Conservation (phyloP, 2,329 filamentous ascomycete species). For the Graphilbum fragrans region DNA sequence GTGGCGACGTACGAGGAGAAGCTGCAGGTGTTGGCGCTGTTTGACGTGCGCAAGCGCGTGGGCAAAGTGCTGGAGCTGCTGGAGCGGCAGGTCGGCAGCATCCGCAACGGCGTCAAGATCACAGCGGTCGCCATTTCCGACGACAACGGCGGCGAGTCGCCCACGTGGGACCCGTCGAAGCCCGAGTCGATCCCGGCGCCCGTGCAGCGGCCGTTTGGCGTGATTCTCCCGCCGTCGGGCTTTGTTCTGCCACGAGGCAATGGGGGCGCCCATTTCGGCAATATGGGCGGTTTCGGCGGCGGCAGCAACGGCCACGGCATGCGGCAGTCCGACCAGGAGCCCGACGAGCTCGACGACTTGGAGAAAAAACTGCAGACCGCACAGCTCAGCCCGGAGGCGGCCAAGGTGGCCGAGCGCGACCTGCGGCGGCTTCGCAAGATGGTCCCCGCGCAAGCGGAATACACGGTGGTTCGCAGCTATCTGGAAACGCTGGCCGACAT, state of each 20-base stretch:
- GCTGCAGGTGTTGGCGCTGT: constrained; percentile 68
- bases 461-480: constrained; percentile 86
- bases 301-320: constrained; percentile 8
- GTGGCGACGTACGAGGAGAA: constrained; percentile 87
- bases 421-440: constrained; percentile 84
- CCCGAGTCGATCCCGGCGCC: too few species aligned
- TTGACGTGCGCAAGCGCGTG: constrained; percentile 67
- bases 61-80: constrained; percentile 75
- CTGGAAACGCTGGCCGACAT: constrained; percentile 90
- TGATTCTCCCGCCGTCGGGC: constrained; percentile 10
- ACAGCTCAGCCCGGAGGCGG: constrained; percentile 68
- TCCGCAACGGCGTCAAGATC: constrained; percentile 81
- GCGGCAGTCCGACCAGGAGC: constrained; percentile 54
- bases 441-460: constrained; percentile 92
- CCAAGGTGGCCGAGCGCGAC: constrained; percentile 84
- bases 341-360: constrained; percentile 82
- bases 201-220: constrained; percentile 2
- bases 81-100: constrained; percentile 65
- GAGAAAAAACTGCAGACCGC: constrained; percentile 79
- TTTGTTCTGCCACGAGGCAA: constrained; percentile 7
- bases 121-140: constrained; percentile 59
- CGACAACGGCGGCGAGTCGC: constrained; percentile 40
- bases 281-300: constrained; percentile 17
- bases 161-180: too few species aligned
- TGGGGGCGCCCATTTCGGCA: constrained; percentile 22